phyloP scores from a whole-genome alignment of 2,329 filamentous ascomycete species.

The Talaromyces verruculosus region DNA sequence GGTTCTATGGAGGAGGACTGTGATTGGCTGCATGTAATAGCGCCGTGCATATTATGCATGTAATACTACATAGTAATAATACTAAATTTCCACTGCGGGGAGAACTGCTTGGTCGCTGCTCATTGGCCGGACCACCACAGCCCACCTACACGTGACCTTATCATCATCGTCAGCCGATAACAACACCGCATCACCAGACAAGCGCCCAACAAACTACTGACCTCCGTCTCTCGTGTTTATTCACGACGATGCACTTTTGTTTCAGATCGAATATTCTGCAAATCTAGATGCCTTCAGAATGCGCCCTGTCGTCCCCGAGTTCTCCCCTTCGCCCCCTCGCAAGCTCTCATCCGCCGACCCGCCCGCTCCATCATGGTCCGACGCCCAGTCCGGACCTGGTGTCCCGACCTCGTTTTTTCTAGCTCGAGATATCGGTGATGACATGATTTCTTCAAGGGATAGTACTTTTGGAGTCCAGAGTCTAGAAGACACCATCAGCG shows the following conservation, averaged over 20 bases:
- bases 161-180: constrained; percentile 17
- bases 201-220: not conserved
- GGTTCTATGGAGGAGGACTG: not conserved
- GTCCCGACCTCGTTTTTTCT: constrained; percentile 62
- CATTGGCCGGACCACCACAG: not conserved
- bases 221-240: not conserved
- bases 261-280: not conserved
- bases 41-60: constrained; percentile 1
- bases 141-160: constrained; percentile 22
- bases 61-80: not conserved
- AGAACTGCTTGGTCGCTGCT: not conserved
- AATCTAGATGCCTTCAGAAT: constrained; percentile 29
- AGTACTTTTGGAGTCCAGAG: constrained; percentile 21
- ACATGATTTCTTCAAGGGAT: constrained; percentile 8
- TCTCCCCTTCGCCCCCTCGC: constrained; percentile 34
- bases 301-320: constrained; percentile 40
- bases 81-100: constrained; percentile 3
- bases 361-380: constrained; percentile 35
- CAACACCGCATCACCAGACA: constrained; percentile 5
- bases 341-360: constrained; percentile 37
- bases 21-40: not conserved
- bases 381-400: constrained; percentile 34
- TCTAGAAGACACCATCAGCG: constrained; percentile 20
- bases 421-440: constrained; percentile 41
- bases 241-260: constrained; percentile 2